phyloP scores from a whole-genome alignment of 768 basidiomycete genomes.

The Tylopilus cervinicoccineus region DNA sequence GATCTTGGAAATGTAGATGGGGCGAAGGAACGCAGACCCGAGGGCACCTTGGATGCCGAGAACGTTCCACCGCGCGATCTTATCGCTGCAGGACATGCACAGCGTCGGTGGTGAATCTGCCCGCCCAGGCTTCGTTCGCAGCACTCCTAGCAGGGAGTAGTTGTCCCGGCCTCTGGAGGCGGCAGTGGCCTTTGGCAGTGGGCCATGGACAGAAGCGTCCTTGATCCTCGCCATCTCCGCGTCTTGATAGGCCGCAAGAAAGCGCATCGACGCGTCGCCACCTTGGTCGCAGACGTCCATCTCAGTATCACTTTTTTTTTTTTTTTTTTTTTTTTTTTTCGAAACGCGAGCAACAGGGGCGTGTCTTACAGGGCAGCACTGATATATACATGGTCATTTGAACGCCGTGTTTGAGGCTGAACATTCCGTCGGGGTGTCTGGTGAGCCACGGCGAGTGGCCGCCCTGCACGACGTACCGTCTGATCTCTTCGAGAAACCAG shows the following conservation, averaged over 20 bases:
- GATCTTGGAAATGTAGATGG: slow-evolving; percentile 62
- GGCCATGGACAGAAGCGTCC: slow-evolving; percentile 37
- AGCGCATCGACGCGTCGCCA: slow-evolving; percentile 84
- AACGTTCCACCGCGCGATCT: slow-evolving; percentile 83
- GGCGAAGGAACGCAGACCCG: slow-evolving; percentile 47
- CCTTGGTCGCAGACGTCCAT: slow-evolving; percentile 43
- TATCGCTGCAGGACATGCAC: slow-evolving; percentile 94
- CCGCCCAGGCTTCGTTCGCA: slow-evolving; percentile 93
- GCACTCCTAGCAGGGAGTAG: slow-evolving; percentile 66
- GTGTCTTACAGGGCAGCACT: slow-evolving; percentile 50
- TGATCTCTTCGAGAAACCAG: slow-evolving; percentile 77
- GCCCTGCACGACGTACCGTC: slow-evolving; percentile 10
- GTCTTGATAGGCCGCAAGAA: slow-evolving; percentile 73
- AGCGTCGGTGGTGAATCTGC: slow-evolving; percentile 81
- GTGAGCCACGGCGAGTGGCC: slow-evolving; percentile 51
- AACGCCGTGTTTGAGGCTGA: slow-evolving; percentile 43
- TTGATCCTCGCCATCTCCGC: slow-evolving; percentile 68
- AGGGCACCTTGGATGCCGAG: slow-evolving; percentile 86
- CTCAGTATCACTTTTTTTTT: too few species aligned
- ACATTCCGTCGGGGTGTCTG: slow-evolving; percentile 35
- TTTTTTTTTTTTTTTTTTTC: too few species aligned
- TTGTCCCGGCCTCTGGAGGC: slow-evolving; percentile 76
- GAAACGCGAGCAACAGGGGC: slow-evolving; percentile 43
- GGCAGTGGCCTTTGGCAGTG: slow-evolving; percentile 32
- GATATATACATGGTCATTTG: slow-evolving; percentile 73